Conservation (phyloP, 1,284 basidiomycete species). For the Pholiota adiposa region DNA sequence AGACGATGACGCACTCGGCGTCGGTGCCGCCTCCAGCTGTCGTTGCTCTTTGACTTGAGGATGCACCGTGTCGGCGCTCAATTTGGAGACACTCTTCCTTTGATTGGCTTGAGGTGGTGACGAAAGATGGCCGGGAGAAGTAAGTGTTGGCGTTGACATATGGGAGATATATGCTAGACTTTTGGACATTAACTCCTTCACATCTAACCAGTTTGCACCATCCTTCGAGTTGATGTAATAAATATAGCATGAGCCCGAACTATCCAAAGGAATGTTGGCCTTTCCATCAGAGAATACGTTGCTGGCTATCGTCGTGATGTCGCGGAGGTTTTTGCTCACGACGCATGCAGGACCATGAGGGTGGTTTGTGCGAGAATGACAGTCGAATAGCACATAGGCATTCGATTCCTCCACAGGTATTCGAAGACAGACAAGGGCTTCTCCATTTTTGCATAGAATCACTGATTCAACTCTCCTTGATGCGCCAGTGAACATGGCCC, state of each 20-base stretch:
- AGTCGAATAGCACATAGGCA: conserved; percentile 65
- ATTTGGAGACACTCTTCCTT: neutral
- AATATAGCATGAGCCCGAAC: neutral
- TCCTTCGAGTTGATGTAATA: conserved; percentile 4
- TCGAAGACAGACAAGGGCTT: conserved; percentile 62
- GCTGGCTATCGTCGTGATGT: conserved; percentile 36
- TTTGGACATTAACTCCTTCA: neutral
- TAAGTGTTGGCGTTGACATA: neutral
- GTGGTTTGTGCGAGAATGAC: conserved; percentile 63
- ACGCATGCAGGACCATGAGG: conserved; percentile 61
- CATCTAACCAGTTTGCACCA: neutral
- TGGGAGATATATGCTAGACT: conserved; percentile 7
- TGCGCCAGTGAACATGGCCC: conserved; percentile 14
- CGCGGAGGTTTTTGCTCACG: conserved; percentile 44
- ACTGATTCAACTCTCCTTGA: conserved; percentile 4
- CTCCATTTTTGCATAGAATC: conserved; percentile 27
- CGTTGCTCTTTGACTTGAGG: neutral
- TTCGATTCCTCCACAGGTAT: conserved; percentile 36
- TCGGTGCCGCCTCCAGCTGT: neutral
- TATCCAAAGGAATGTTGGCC: conserved; percentile 24
- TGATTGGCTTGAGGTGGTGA: neutral
- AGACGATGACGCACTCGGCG: neutral
- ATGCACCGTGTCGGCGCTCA: neutral
- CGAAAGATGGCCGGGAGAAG: conserved; percentile 1
- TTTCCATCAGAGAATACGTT: conserved; percentile 41